Evolutionary conservation across 1,284 basidiomycete genomes (phyloP).

Genomic region (Mixia osmundae): DNA sequence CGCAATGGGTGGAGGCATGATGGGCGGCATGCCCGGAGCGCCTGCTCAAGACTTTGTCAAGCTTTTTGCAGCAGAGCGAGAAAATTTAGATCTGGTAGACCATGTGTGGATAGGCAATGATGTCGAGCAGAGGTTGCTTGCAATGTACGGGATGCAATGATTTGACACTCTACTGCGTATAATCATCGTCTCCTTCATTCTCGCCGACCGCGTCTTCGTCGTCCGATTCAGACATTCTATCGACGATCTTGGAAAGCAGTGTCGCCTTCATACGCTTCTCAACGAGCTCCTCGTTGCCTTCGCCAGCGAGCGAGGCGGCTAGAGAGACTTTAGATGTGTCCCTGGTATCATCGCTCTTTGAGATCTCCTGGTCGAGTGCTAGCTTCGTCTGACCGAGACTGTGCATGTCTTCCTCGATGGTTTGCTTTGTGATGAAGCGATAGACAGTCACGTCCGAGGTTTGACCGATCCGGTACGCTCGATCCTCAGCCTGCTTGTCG

Average conservation of each 20-base stretch:
- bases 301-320: slow-evolving; percentile 18
- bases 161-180: too few relatives aligned
- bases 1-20: neutral
- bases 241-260: too few relatives aligned
- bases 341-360: slow-evolving; percentile 42
- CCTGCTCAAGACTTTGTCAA: slow-evolving; percentile 57
- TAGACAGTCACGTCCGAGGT: slow-evolving; percentile 59
- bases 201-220: slow-evolving; percentile 16
- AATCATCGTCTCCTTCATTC: slow-evolving; percentile 62
- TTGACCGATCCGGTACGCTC: slow-evolving; percentile 94
- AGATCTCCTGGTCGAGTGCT: slow-evolving; percentile 72
- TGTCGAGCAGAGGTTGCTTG: slow-evolving; percentile 50
- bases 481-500: slow-evolving; percentile 88
- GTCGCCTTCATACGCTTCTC: slow-evolving; percentile 31
- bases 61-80: slow-evolving; percentile 70
- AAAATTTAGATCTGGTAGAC: slow-evolving; percentile 77
- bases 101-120: slow-evolving; percentile 54
- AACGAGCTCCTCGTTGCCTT: slow-evolving; percentile 35
- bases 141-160: slow-evolving; percentile 31
- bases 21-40: slow-evolving; percentile 14
- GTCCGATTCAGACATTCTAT: too few relatives aligned
- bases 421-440: slow-evolving; percentile 74
- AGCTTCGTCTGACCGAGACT: slow-evolving; percentile 73
- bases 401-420: slow-evolving; percentile 89
- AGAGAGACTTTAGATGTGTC: slow-evolving; percentile 14